Evolutionary conservation across 2,329 filamentous ascomycete genomes (phyloP), one percentile per base, ranked within the genome.

Genomic region (Annulohypoxylon truncatum): DNA sequence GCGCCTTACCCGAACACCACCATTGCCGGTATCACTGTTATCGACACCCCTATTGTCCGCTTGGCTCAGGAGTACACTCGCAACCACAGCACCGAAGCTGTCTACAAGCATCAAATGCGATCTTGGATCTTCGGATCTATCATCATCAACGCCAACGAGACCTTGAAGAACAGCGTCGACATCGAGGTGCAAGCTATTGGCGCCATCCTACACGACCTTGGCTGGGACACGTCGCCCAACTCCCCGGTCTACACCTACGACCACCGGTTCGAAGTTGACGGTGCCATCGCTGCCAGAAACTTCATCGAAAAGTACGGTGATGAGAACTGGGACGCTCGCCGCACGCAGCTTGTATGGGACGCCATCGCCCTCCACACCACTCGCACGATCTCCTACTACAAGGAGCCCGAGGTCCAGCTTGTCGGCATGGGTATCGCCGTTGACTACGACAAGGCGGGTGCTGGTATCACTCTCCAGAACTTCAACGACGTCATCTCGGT

Each of bases 191-290:
- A 73, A 31, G 72, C 72, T 18, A 64, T 74, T 2, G 53, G 56
- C 3, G 64, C 64, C 1, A 52, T 74, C 2, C 65, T 74, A n/a
- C 72, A 74, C 57, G 72, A 74, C 53, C 57, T 74, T 26, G 72
- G 72, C 22, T 74, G 72, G 72, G 72, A 74, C 61, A 64, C 56
- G 26, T 61, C 70, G 13, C 70, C 68, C 9, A 55, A 71, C 55
- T 72, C 69, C 2, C 60, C 69, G 4, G 68, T 70, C 13, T 40
- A 48, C 9, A 52, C 52, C 22, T 3, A 9, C n/a, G 73, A 72
- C 56, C 70, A 74, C 55, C 73, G 74, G 29, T 74, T 72, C 58
- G 72, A 73, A 47, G 66, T 76, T 26, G 74, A 76, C 60, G 72
- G 69, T n/a, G 74, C 73, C 29, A 73, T 73, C 56, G 69, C 69